These are phyloP conservation scores for Phytophthora sansomeana DNA, from an alignment of 352 stramenopile genomes.

Conservation along the genomic window DNA sequence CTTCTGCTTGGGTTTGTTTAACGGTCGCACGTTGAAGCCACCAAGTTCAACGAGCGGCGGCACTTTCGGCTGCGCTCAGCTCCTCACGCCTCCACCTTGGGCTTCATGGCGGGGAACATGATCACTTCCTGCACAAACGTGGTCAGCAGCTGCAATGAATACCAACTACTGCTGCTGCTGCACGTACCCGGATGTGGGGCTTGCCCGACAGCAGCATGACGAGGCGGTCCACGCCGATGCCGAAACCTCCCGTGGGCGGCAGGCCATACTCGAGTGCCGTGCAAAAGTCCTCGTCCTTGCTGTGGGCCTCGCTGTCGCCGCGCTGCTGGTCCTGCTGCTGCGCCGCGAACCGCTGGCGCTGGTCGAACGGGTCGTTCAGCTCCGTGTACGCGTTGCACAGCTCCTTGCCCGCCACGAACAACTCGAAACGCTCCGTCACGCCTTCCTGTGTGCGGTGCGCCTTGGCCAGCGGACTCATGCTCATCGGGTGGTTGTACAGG, in stretches of 20 bases:
- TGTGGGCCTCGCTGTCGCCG: slow-evolving; percentile 88
- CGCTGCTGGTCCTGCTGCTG: slow-evolving; percentile 89
- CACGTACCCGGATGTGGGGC: slow-evolving; percentile 94
- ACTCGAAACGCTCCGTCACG: slow-evolving; percentile 98
- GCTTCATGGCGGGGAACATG: slow-evolving; percentile 99
- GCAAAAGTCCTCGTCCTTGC: slow-evolving; percentile 98
- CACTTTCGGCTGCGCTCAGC: no score
- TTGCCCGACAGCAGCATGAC: slow-evolving; percentile 99
- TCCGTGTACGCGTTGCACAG: slow-evolving; percentile 99
- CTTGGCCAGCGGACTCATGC: slow-evolving; percentile 97
- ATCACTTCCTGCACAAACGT: slow-evolving; percentile 95
- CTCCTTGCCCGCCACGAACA: slow-evolving; percentile 97
- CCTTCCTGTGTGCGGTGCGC: slow-evolving; percentile 92
- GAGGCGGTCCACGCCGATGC: slow-evolving; percentile 97
- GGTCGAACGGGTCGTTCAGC: slow-evolving; percentile 98
- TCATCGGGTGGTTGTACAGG: slow-evolving; percentile 97
- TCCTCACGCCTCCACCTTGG: slow-evolving; percentile 38
- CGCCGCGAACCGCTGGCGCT: slow-evolving; percentile 96
- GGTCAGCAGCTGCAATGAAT: slow-evolving; percentile 1
- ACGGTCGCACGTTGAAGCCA: slow-evolving; percentile 30
- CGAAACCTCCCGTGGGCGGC: slow-evolving; percentile 97
- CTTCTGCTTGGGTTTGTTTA: slow-evolving; percentile 32
- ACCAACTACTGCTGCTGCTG: not conserved
- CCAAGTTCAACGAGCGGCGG: slow-evolving; percentile 40
- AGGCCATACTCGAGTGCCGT: slow-evolving; percentile 97